phyloP scores from a whole-genome alignment of 2,329 filamentous ascomycete genomes.

The Tolypocladium tropicale region DNA sequence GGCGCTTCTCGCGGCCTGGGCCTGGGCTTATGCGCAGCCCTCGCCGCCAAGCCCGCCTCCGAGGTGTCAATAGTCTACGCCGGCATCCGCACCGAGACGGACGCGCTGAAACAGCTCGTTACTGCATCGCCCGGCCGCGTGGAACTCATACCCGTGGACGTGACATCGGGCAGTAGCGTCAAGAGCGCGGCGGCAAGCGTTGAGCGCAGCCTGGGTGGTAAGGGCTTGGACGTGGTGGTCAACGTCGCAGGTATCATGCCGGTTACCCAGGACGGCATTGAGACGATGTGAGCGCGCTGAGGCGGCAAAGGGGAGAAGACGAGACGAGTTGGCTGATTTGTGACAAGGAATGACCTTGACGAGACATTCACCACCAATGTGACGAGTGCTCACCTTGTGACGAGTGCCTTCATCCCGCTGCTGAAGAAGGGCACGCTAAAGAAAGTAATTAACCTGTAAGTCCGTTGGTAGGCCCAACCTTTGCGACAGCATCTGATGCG shows the following conservation, averaged over 20 bases:
- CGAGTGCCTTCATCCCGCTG: conserved; percentile 25
- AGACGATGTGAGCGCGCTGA: background rate
- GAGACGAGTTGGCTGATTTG: background rate
- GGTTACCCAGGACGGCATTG: background rate
- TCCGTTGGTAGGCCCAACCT: too few species aligned
- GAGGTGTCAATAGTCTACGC: background rate
- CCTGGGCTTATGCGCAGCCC: background rate
- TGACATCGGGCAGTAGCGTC: background rate
- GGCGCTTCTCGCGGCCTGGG: background rate
- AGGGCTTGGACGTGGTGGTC: background rate
- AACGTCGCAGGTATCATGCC: background rate
- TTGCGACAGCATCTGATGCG: background rate
- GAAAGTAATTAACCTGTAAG: conserved; percentile 31
- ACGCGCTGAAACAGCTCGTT: background rate
- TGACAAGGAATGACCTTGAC: conserved; percentile 1
- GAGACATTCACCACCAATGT: conserved; percentile 3
- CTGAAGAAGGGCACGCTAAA: conserved; percentile 26
- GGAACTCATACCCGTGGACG: background rate
- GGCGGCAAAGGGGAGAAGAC: background rate
- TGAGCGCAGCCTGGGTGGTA: background rate
- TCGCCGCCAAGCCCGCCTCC: background rate
- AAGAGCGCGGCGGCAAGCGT: background rate
- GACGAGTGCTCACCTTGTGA: conserved; percentile 10
- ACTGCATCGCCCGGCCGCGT: background rate
- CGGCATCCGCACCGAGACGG: background rate